These are phyloP conservation scores for Penicillium taxi DNA, from an alignment of 495 filamentous ascomycete species.

Conservation along the genomic window DNA sequence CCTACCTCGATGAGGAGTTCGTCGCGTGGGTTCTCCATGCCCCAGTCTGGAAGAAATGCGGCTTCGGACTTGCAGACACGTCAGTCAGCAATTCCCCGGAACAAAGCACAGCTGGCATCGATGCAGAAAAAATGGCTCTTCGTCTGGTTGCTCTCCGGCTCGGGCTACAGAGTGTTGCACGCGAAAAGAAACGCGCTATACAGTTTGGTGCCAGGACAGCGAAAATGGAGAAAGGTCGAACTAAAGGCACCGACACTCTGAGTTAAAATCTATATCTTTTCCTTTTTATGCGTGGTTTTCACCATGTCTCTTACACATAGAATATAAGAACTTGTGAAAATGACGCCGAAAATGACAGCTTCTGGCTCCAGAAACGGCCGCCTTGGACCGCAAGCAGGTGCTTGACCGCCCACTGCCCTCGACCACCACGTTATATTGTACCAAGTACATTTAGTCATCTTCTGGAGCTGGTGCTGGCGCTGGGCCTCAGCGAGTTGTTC, in stretches of 20 bases:
- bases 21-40: constrained; percentile 67
- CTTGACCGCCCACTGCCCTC: constrained; percentile 1
- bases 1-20: constrained; percentile 81
- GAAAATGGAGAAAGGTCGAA: constrained; percentile 70
- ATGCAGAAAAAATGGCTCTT: constrained; percentile 74
- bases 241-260: constrained; percentile 57
- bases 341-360: constrained; percentile 4
- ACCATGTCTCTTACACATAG: constrained; percentile 3
- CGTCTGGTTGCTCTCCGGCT: constrained; percentile 69
- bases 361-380: constrained; percentile 3
- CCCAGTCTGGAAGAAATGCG: constrained; percentile 79
- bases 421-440: too few relatives aligned
- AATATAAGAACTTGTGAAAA: constrained; percentile 3
- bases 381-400: not conserved
- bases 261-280: constrained; percentile 18
- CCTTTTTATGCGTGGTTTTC: too few relatives aligned
- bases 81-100: too few relatives aligned
- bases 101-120: constrained; percentile 33
- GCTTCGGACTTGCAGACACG: constrained; percentile 45
- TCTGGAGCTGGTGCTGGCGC: too few relatives aligned
- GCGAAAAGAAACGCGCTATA: constrained; percentile 88
- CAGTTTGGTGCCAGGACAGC: constrained; percentile 83
- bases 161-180: constrained; percentile 60
- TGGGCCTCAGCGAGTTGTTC: too few relatives aligned
- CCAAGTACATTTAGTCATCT: too few relatives aligned